Evolutionary conservation across 805 yeast genomes (phyloP).

Genomic region (Blastobotrys attinorum): DNA sequence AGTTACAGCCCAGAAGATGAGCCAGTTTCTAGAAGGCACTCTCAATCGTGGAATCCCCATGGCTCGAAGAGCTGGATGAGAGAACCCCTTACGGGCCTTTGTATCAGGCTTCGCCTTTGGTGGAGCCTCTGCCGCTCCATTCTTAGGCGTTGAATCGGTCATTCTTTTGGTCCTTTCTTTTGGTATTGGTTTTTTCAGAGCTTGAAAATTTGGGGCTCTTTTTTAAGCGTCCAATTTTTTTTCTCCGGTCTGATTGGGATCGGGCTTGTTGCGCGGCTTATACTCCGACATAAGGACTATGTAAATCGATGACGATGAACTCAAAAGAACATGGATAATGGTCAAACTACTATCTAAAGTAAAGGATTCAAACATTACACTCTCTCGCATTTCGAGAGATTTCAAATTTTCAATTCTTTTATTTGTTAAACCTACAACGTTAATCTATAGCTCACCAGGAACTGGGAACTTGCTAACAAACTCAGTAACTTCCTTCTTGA

Average conservation of each 20-base stretch:
- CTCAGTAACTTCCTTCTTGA: slow-evolving; percentile 56
- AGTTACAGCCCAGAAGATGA: slow-evolving; percentile 72
- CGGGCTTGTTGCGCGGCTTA: no score
- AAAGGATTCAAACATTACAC: no score
- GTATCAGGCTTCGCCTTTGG: neutral
- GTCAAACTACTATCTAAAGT: no score
- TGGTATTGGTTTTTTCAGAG: neutral
- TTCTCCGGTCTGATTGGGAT: no score
- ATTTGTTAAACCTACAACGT: no score
- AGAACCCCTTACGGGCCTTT: slow-evolving; percentile 7
- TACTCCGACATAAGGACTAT: no score
- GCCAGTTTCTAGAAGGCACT: slow-evolving; percentile 89
- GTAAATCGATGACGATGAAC: no score
- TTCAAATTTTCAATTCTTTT: no score
- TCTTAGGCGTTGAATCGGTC: neutral
- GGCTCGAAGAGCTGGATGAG: slow-evolving; percentile 29
- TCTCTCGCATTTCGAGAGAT: no score
- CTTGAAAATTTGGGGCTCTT: neutral
- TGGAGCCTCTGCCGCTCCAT: neutral
- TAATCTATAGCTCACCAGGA: slow-evolving; percentile 52
- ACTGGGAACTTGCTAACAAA: slow-evolving; percentile 79
- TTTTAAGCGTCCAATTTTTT: no score
- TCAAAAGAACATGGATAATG: no score
- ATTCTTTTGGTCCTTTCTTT: neutral
- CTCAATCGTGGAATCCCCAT: slow-evolving; percentile 76